Percentiles rank a stretch among this genome's conserved stretches.
These are phyloP conservation scores for Penicillium sp. DNA, from an alignment of 2,329 filamentous ascomycete genomes.

Conservation along the genomic window DNA sequence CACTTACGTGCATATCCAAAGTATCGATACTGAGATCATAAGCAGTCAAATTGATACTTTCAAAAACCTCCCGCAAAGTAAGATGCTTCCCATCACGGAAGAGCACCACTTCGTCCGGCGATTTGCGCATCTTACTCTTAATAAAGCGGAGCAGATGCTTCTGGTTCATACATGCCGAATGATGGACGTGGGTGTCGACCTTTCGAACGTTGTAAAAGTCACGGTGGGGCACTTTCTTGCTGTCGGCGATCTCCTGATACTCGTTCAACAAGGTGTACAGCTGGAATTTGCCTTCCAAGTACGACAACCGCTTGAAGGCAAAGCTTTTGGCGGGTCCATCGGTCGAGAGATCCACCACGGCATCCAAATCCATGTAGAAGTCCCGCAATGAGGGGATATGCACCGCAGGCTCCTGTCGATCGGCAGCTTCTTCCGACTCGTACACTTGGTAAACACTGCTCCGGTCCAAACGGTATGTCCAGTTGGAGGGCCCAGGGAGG, in stretches of 20 bases:
- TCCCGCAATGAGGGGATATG: conserved; percentile 90
- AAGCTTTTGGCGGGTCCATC: conserved; percentile 97
- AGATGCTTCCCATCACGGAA: conserved; percentile 90
- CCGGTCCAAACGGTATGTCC: conserved; percentile 78
- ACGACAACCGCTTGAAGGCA: conserved; percentile 90
- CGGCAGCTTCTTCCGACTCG: conserved; percentile 66
- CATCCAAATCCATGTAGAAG: conserved; percentile 93
- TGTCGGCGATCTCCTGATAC: conserved; percentile 97
- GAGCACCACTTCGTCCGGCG: conserved; percentile 88
- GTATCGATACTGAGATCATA: conserved; percentile 99
- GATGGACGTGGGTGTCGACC: conserved; percentile 98
- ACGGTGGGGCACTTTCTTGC: conserved; percentile 94
- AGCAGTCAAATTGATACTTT: conserved; percentile 94
- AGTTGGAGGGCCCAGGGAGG: conserved; percentile 70
- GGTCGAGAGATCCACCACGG: conserved; percentile 84
- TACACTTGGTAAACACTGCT: conserved; percentile 93
- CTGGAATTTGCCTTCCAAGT: conserved; percentile 96
- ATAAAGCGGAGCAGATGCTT: conserved; percentile 98
- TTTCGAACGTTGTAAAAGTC: conserved; percentile 99
- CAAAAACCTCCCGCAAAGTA: conserved; percentile 90
- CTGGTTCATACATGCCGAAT: conserved; percentile 99
- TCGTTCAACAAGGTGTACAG: conserved; percentile 92
- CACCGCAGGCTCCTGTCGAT: conserved; percentile 71
- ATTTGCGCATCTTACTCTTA: conserved; percentile 99
- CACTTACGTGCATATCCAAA: conserved; percentile 90